phyloP scores from a whole-genome alignment of 495 filamentous ascomycete genomes.

The Penicillium soppii region DNA sequence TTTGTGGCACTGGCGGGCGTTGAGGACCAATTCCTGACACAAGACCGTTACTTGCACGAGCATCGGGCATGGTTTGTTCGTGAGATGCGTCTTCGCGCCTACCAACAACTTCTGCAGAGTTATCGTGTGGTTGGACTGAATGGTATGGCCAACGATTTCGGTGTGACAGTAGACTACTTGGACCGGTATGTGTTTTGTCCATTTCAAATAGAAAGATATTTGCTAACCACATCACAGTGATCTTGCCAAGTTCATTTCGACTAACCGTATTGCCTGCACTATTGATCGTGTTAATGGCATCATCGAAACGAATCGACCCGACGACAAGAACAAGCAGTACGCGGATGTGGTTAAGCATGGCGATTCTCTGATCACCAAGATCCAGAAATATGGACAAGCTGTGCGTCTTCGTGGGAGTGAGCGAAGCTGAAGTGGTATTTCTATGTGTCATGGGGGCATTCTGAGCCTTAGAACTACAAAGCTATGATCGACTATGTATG shows the following conservation, averaged over 20 bases:
- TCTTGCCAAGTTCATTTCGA: slow-evolving; percentile 94
- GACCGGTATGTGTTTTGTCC: slow-evolving; percentile 63
- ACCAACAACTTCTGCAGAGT: slow-evolving; percentile 95
- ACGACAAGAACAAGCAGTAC: slow-evolving; percentile 99
- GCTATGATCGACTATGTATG: slow-evolving; percentile 8
- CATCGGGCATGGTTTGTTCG: slow-evolving; percentile 95
- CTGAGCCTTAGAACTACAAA: slow-evolving; percentile 2
- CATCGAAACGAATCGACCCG: slow-evolving; percentile 95
- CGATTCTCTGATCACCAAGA: slow-evolving; percentile 94
- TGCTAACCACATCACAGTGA: slow-evolving; percentile 57
- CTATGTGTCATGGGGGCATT: not conserved
- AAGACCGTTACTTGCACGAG: slow-evolving; percentile 91
- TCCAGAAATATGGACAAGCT: slow-evolving; percentile 98
- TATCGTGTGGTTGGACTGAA: slow-evolving; percentile 94
- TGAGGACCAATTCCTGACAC: slow-evolving; percentile 88
- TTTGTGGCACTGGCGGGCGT: slow-evolving; percentile 88
- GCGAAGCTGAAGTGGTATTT: slow-evolving; percentile 52
- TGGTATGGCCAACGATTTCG: slow-evolving; percentile 96
- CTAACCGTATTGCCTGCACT: slow-evolving; percentile 88
- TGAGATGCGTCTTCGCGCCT: slow-evolving; percentile 94
- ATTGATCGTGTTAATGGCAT: slow-evolving; percentile 97
- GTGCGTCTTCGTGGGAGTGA: slow-evolving; percentile 93
- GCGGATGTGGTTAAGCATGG: slow-evolving; percentile 95
- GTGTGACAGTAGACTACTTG: slow-evolving; percentile 91
- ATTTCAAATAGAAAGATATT: not conserved